phyloP scores from a whole-genome alignment of 257 asterid species.

The Jasminum sambac region DNA sequence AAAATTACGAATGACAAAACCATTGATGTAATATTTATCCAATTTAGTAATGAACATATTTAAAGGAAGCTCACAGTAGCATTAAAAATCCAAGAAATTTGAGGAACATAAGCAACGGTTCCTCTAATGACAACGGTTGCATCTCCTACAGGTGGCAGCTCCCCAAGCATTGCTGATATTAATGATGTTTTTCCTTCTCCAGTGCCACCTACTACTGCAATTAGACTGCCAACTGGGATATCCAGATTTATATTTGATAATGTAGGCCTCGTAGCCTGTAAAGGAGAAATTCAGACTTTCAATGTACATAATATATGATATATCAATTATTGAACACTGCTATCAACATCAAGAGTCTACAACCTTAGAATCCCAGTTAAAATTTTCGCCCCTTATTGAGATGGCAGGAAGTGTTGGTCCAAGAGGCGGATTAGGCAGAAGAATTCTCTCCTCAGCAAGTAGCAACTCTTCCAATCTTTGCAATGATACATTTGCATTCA shows the following conservation, averaged over 20 bases:
- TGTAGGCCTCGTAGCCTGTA: constrained; percentile 73
- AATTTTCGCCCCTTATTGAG: constrained; percentile 65
- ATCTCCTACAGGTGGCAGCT: constrained; percentile 76
- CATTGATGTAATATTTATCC: neutral
- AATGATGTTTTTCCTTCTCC: constrained; percentile 97
- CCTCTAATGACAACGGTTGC: constrained; percentile 70
- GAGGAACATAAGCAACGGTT: constrained; percentile 89
- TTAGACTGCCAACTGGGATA: constrained; percentile 76
- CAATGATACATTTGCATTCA: constrained; percentile 80
- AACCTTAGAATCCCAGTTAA: constrained; percentile 89
- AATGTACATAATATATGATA: constrained; percentile 15
- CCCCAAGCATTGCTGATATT: constrained; percentile 85
- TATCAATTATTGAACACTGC: neutral
- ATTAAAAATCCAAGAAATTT: constrained; percentile 90
- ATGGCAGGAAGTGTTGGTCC: constrained; percentile 69
- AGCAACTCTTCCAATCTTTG: constrained; percentile 82
- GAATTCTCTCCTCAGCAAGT: constrained; percentile 75
- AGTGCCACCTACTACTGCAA: constrained; percentile 90
- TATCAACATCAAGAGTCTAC: constrained; percentile 12
- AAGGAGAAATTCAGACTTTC: constrained; percentile 12
- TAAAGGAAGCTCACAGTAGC: constrained; percentile 67
- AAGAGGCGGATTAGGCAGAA: constrained; percentile 78
- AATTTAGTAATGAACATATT: constrained; percentile 9
- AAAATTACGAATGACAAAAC: constrained; percentile 16
- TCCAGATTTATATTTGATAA: constrained; percentile 72